A percentile compares a stretch with the other conserved stretches of the same genome.
phyloP scores from a whole-genome alignment of 2,329 filamentous ascomycete species.

The Monascus ruber region DNA sequence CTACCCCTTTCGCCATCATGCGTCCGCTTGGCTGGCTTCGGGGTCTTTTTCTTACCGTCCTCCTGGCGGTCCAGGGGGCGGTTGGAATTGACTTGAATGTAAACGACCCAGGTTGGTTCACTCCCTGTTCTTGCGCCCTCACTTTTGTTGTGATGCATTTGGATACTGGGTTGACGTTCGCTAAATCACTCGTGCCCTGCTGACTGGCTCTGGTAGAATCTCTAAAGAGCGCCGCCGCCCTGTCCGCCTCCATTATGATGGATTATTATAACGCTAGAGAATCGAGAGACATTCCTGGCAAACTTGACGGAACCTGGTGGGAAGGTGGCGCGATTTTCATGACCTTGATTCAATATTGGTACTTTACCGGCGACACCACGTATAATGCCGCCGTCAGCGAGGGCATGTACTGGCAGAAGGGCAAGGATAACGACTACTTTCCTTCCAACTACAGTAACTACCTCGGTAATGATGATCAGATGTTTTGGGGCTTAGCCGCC shows the following conservation, averaged over 20 bases:
- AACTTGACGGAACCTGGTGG: conserved; percentile 42
- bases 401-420: conserved; percentile 64
- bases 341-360: conserved; percentile 72
- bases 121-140: neutral
- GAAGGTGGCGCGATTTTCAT: conserved; percentile 62
- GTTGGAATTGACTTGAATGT: conserved; percentile 11
- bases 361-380: conserved; percentile 60
- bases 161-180: neutral
- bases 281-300: conserved; percentile 28
- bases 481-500: conserved; percentile 76
- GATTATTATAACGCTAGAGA: conserved; percentile 25
- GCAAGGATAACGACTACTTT: conserved; percentile 64
- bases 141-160: too few relatives aligned
- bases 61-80: conserved; percentile 4
- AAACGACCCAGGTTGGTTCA: conserved; percentile 9
- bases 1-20: neutral
- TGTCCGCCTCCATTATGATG: conserved; percentile 29
- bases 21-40: conserved; percentile 3
- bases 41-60: conserved; percentile 2
- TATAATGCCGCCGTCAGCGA: conserved; percentile 59
- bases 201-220: conserved; percentile 16
- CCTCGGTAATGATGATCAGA: conserved; percentile 48
- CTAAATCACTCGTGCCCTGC: conserved; percentile 3
- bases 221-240: conserved; percentile 23
- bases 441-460: conserved; percentile 44